Evolutionary conservation across 129 eudicot species (phyloP), one percentile per base, ranked within the genome.

Genomic region (Flaveria ramosissima): DNA sequence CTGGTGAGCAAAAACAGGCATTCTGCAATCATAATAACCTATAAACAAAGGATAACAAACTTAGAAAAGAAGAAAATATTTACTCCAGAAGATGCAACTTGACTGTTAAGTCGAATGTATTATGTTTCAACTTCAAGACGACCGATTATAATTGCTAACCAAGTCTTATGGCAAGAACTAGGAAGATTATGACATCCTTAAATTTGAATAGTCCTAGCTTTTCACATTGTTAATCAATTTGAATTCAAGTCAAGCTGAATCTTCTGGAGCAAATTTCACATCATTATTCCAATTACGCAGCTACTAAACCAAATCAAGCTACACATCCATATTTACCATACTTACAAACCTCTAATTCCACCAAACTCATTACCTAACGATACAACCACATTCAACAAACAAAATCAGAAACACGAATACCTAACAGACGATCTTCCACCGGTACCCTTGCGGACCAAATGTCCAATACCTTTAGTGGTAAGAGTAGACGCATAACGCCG

Each of bases 371-470:
- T 11, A 23, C 32, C 61, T 68, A n/a, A 70, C 12, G 66, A 59
- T 4, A 77, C 12, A 16, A 21, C 41, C 10, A 20, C 60, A 9
- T 24, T 45, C 0, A 52, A 48, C 47, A 30, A 43, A 57, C 1
- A 43, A 78, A 55, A 24, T 7, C 70, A 24, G 13, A 65, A 80
- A 53, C 12, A 27, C 0, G 8, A 48, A 77, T 74, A 94, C 98
- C 98, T 94, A 65, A 94, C 97, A 21, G 98, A 94, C 21, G 98
- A 94, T 87, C 98, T 87, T 66, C 98, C 98, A 64, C 98, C 98
- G 64, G 98, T 94, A 60, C 98, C 98, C 88, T 94, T 94, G 16
- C 98, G 93, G 26, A 89, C 89, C 81, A 94, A 57, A 82, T 87
- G 93, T 6, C 98, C 98, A 46, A 83, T 82, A 16, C 93, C 97